Evolutionary conservation across 2,329 filamentous ascomycete genomes (phyloP), one percentile per base, ranked within the genome.

Genomic region (Verticillium zaregamsianum): DNA sequence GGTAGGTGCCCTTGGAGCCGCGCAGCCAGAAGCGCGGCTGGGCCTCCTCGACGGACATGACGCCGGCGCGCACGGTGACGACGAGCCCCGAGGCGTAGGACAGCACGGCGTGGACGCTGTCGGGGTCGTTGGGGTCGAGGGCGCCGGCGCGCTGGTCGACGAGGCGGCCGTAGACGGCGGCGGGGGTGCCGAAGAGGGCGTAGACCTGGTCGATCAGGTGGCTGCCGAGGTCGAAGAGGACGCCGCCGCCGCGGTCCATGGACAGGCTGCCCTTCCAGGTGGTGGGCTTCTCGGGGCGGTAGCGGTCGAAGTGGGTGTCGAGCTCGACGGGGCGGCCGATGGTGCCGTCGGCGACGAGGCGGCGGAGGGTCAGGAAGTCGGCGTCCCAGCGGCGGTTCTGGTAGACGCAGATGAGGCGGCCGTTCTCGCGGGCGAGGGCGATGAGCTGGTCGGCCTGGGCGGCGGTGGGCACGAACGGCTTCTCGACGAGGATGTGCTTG

Each of bases 401-500:
- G 74, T 89, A 91, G n/a, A 90, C 87, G 65, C 86, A 86, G 63
- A 91, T 74, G 55, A 88, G 71, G 61, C 79, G 80, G 40, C 77
- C 73, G 56, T 80, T 73, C 62, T 81, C 73, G 65, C 80, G 74
- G 11, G 88, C 84, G 58, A 88, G 76, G 11, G 74, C 73, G 55
- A 84, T 81, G 7, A 94, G 83, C 66, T 85, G 76, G 37, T 85
- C 80, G 12, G 90, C 90, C 75, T 93, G 87, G 62, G 84, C 79
- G 1, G 84, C 79, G 1, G 87, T 90, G 23, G 90, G 88, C 14
- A 91, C 90, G 72, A 94, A 94, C 2, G 91, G 91, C 79, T 94
- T 94, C 79, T 94, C 91, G 57, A 90, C 89, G 59, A 94, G 80
- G 31, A 93, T 89, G 73, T 94, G 88, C 79, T 93, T 93, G 68